Evolutionary conservation across 495 filamentous ascomycete species (phyloP), one percentile per base, ranked within the genome.

Genomic region (Cercophora newfieldiana): DNA sequence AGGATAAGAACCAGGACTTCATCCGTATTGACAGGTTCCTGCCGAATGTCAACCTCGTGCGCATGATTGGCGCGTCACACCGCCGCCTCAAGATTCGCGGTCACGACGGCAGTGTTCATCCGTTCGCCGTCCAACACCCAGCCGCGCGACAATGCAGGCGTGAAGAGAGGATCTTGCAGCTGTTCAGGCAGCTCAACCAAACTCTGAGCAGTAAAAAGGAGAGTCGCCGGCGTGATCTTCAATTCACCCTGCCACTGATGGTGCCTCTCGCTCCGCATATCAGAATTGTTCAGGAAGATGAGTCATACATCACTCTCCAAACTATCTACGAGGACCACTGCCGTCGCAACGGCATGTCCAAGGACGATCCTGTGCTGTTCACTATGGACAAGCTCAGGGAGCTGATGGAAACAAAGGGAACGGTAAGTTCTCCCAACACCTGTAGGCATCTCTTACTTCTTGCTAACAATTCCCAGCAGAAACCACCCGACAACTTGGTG

Each of bases 1-100:
- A 93, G 72, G 96, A 99, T 74, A 98, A 98, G 84, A 98, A 98
- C 73, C 91, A 95, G 71, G 96, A 98, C 74, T 98, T 99, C 72
- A 88, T 98, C 64, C 89, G 92, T 28, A 97, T 99, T 64, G 96
- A 99, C 73, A 89, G 94, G 29, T 97, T 99, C 86, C 77, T 98
- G 72, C 93, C 96, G 14, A 89, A 92, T 72, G 93, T 99, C 31
- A 93, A 98, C 60, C 85, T 98, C 54, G 91, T 97, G 24, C 88
- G 96, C 31, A 90, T 87, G 7, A 90, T 94, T 69, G 92, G 92
- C 58, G 88, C 91, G 49, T 97, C 93, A 55, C 93, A 98, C 74
- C 88, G 96, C 31, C 86, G 96, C 29, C 81, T 99, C 68, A 96
- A 92, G 83, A 97, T 99, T 68, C 90, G 96, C 50, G 96, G 96